Evolutionary conservation across 306 rosid species (phyloP).

Genomic region (Crotalaria pallida): DNA sequence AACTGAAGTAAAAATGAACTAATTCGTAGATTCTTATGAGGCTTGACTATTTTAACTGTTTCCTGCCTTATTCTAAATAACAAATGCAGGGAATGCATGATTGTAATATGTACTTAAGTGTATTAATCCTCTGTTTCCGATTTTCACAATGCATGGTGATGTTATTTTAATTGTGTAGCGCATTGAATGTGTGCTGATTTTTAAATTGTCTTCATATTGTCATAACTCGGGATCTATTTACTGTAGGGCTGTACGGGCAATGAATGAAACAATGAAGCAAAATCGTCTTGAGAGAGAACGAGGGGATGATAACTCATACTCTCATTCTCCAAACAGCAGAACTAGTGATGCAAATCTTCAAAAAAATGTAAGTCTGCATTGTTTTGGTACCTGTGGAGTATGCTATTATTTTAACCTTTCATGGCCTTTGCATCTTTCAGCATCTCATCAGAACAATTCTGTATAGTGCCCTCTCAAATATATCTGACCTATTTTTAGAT

Average conservation of each 20-base stretch:
- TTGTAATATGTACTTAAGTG: slow-evolving; percentile 5
- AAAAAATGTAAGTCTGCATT: slow-evolving; percentile 36
- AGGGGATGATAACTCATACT: slow-evolving; percentile 54
- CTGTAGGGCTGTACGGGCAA: slow-evolving; percentile 92
- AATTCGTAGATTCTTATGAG: slow-evolving; percentile 2
- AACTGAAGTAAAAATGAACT: slow-evolving; percentile 1
- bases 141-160: background rate
- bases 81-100: background rate
- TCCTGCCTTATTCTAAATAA: slow-evolving; percentile 12
- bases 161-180: background rate
- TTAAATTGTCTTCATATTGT: background rate
- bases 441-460: background rate
- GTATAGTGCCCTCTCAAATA: background rate
- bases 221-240: slow-evolving; percentile 29
- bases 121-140: slow-evolving; percentile 12
- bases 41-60: background rate
- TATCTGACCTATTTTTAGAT: slow-evolving; percentile 6
- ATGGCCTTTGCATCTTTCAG: background rate
- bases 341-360: slow-evolving; percentile 29
- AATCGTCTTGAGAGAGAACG: slow-evolving; percentile 72
- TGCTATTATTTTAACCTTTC: slow-evolving; percentile 20
- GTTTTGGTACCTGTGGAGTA: slow-evolving; percentile 16
- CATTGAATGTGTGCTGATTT: slow-evolving; percentile 10
- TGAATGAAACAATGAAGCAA: slow-evolving; percentile 98
- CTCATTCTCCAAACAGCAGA: slow-evolving; percentile 44